Base-by-base conservation (phyloP, 2,329 filamentous ascomycete genomes). In the Pseudocercospora macadamiae region DNA sequence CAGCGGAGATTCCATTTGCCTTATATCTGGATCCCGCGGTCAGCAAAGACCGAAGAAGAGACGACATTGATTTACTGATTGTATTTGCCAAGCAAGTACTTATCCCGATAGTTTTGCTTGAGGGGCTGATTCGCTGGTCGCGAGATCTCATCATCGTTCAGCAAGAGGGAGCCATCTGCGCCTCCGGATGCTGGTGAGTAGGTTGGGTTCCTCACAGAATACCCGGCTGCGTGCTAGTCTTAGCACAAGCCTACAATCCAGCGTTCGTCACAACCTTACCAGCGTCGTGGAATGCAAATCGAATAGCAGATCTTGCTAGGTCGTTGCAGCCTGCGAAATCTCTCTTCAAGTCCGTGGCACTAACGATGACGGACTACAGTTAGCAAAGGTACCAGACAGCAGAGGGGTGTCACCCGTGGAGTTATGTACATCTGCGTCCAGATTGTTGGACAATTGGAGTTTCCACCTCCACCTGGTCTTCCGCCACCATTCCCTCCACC, bases 61-160 rank as follows among this genome's bases (percentile, higher is more conserved):
- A 9, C n/a, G 8, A 39, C 34, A 10, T 5, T n/a, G 34, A 39
- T n/a, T 10, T 39, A 47, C 42, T 47, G 42, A 14, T 47, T 47
- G 42, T 47, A 47, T 26, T 47, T 47, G 9, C 21, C 42, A 26
- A 47, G 42, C 9, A 47, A 21, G 7, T 47, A 47, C 12, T 47
- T 47, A 7, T 47, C 42, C 60, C 51, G 77, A 75, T 62, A 81
- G 75, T 26, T 75, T 68, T 3, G 58, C 60, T 77, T 68, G 7
- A 85, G 71, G 0, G 81, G 82, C n/a, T 68, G 71, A 69, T 85
- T 76, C 18, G 73, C 74, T 1, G 61, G 36, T 1, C 76, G 69
- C 8, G 64, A 59, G 21, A 72, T 64, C 61, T 78, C 76, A 10
- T 70, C 67, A 45, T 75, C 70, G n/a, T 56, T 64, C 64, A 77